Conservation (phyloP, 768 basidiomycete species). For the Lactarius sanguifluus region DNA sequence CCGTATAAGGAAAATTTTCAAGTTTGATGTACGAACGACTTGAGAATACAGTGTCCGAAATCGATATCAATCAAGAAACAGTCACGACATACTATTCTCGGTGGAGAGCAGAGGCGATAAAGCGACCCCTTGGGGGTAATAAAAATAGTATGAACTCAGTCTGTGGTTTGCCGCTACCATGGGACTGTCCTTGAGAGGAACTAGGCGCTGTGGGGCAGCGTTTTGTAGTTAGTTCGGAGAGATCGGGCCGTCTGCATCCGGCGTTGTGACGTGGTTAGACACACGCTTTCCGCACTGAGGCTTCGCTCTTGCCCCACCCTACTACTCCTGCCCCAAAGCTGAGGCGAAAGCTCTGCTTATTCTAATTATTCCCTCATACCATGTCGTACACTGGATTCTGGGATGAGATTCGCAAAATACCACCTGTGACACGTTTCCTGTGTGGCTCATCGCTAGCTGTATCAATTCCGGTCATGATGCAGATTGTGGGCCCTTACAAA, state of each 20-base stretch:
- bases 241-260: neutral
- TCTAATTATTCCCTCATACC: neutral
- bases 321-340: neutral
- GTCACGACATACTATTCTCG: neutral
- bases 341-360: neutral
- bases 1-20: neutral
- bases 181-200: too few relatives aligned
- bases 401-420: constrained; percentile 73
- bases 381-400: constrained; percentile 33
- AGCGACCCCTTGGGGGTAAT: neutral
- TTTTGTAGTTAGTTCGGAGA: neutral
- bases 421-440: constrained; percentile 76
- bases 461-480: constrained; percentile 56
- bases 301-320: neutral
- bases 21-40: neutral
- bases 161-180: too few relatives aligned
- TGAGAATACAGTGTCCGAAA: neutral
- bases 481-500: constrained; percentile 51
- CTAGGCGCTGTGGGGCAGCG: too few relatives aligned
- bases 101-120: neutral
- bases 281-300: neutral
- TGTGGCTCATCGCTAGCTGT: constrained; percentile 59
- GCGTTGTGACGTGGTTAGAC: neutral
- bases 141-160: neutral
- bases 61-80: neutral